A percentile compares a stretch with the other conserved stretches of the same genome.
Conservation (phyloP, 2,329 filamentous ascomycete species). For the Byssothecium circinans region DNA sequence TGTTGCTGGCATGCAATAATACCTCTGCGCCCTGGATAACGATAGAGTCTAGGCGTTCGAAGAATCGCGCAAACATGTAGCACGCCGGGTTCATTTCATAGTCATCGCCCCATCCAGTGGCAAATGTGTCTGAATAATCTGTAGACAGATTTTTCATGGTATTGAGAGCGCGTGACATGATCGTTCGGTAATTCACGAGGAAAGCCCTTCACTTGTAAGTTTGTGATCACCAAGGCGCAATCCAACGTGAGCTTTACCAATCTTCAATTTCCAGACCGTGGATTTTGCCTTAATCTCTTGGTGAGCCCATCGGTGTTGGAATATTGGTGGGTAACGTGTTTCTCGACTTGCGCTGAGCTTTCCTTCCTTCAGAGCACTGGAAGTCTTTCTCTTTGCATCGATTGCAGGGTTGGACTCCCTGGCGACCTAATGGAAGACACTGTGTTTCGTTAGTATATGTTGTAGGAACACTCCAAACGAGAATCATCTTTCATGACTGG, state of each 20-base stretch:
- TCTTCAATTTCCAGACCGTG: background rate
- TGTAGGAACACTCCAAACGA: no score
- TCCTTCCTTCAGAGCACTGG: conserved; percentile 4
- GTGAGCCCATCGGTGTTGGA: background rate
- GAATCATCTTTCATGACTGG: no score
- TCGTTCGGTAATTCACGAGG: background rate
- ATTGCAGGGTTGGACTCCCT: background rate
- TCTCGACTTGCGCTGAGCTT: background rate
- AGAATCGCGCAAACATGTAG: background rate
- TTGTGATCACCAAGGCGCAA: background rate
- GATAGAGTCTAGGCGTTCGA: background rate
- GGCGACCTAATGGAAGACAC: conserved; percentile 1
- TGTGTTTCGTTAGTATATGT: background rate
- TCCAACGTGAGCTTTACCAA: background rate
- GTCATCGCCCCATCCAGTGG: no score
- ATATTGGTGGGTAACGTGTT: background rate
- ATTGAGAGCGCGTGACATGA: background rate
- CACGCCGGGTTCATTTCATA: no score
- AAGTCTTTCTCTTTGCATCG: conserved; percentile 4
- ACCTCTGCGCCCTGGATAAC: background rate
- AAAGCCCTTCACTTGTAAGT: background rate
- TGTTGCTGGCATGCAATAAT: background rate
- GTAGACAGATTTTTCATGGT: background rate
- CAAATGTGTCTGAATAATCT: background rate
- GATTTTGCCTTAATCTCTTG: background rate